Evolutionary conservation across 2,329 filamentous ascomycete species (phyloP).

Genomic region (Cladosporium sp.): DNA sequence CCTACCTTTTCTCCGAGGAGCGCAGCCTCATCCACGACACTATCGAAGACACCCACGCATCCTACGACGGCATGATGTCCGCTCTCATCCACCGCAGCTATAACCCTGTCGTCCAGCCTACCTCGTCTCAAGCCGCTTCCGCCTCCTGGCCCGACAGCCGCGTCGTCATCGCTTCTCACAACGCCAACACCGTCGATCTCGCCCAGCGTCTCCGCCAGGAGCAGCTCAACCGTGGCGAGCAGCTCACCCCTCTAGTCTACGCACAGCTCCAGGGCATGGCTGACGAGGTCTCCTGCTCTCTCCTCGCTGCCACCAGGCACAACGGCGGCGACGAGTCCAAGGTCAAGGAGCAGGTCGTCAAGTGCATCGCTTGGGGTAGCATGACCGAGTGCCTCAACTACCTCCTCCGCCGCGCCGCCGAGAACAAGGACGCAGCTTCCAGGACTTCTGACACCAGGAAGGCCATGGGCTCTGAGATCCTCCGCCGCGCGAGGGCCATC

Average conservation of each 20-base stretch:
- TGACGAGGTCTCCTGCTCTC: conserved; percentile 73
- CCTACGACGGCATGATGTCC: conserved; percentile 71
- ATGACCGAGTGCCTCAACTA: conserved; percentile 79
- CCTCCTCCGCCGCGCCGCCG: conserved; percentile 57
- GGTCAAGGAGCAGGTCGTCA: conserved; percentile 50
- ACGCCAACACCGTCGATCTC: conserved; percentile 65
- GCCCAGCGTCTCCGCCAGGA: conserved; percentile 52
- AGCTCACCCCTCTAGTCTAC: conserved; percentile 57
- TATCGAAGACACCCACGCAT: conserved; percentile 56
- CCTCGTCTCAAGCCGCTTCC: conserved; percentile 25
- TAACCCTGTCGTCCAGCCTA: conserved; percentile 52
- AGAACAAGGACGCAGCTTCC: conserved; percentile 62
- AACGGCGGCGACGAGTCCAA: conserved; percentile 36
- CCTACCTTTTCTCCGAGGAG: conserved; percentile 55
- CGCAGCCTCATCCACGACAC: conserved; percentile 54
- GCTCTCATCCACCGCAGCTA: conserved; percentile 67
- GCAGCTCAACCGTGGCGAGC: conserved; percentile 42
- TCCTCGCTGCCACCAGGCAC: conserved; percentile 49
- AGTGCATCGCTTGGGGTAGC: conserved; percentile 59
- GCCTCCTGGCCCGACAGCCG: conserved; percentile 47
- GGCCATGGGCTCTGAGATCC: conserved; percentile 52
- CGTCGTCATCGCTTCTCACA: conserved; percentile 81
- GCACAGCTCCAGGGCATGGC: conserved; percentile 95
- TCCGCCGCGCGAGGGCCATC: conserved; percentile 38
- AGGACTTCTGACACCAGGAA: conserved; percentile 54